A percentile compares a stretch with the other conserved stretches of the same genome.
Evolutionary conservation across 2,329 filamentous ascomycete genomes (phyloP).

Genomic region (Grosmannia huntii): DNA sequence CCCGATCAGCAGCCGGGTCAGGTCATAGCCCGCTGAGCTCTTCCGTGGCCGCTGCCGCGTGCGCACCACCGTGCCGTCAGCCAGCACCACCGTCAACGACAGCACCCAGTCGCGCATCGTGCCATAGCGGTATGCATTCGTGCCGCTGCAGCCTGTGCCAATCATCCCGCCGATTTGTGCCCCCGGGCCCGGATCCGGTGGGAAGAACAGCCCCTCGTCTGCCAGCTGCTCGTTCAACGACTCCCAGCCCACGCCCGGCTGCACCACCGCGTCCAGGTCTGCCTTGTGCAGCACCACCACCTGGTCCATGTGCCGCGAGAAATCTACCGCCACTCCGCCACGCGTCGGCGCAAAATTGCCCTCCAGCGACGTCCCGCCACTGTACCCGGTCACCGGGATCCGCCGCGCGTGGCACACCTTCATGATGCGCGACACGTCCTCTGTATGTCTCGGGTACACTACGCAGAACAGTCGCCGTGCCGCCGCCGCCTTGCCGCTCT

Average conservation of each 20-base stretch:
- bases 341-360: conserved; percentile 76
- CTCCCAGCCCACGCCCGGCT: conserved; percentile 81
- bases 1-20: conserved; percentile 80
- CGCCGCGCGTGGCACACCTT: conserved; percentile 69
- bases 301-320: conserved; percentile 76
- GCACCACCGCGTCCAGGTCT: conserved; percentile 64
- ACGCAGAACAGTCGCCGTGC: conserved; percentile 52
- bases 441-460: conserved; percentile 63
- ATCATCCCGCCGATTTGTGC: conserved; percentile 89
- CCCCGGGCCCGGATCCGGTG: conserved; percentile 79
- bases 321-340: conserved; percentile 64
- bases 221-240: conserved; percentile 64
- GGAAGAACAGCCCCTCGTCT: conserved; percentile 73
- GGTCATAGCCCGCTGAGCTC: conserved; percentile 82
- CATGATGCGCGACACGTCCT: conserved; percentile 78
- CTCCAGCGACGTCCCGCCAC: conserved; percentile 79
- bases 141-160: conserved; percentile 61
- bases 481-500: conserved; percentile 17
- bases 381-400: conserved; percentile 80
- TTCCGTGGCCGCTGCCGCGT: conserved; percentile 80
- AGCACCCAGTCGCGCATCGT: conserved; percentile 95
- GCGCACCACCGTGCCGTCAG: conserved; percentile 82
- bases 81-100: conserved; percentile 73
- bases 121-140: conserved; percentile 84
- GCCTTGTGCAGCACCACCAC: conserved; percentile 66